These are phyloP conservation scores for Westerdykella ornata DNA, from an alignment of 2,329 filamentous ascomycete genomes.

Conservation along the genomic window DNA sequence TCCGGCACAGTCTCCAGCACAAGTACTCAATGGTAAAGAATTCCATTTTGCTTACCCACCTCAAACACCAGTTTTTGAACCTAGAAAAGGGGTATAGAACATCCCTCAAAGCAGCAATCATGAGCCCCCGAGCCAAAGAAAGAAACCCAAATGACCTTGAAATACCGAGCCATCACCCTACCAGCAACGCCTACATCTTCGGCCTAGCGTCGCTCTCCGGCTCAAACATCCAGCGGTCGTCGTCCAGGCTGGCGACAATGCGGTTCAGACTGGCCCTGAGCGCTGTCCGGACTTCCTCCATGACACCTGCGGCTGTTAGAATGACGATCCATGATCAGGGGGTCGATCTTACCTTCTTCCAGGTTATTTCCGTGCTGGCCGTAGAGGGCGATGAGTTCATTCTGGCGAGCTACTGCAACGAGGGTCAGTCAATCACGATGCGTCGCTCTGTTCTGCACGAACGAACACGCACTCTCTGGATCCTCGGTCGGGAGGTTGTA, in stretches of 20 bases:
- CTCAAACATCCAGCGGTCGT: slow-evolving; percentile 91
- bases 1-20: no score
- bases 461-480: neutral
- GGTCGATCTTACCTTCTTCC: neutral
- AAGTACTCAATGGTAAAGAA: no score
- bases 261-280: slow-evolving; percentile 54
- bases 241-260: slow-evolving; percentile 59
- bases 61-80: no score
- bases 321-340: no score
- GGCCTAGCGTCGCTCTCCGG: no score
- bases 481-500: slow-evolving; percentile 7
- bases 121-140: no score
- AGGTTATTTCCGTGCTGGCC: neutral
- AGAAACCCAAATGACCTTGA: no score
- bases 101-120: no score
- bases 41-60: no score
- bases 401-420: neutral
- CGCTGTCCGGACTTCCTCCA: slow-evolving; percentile 41
- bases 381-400: neutral
- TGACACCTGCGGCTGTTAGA: neutral
- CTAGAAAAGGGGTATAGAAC: no score
- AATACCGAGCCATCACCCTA: no score
- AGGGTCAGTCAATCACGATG: neutral
- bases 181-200: no score
- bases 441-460: neutral